Conservation (phyloP, 352 stramenopile genomes). For the Phytophthora syringae region DNA sequence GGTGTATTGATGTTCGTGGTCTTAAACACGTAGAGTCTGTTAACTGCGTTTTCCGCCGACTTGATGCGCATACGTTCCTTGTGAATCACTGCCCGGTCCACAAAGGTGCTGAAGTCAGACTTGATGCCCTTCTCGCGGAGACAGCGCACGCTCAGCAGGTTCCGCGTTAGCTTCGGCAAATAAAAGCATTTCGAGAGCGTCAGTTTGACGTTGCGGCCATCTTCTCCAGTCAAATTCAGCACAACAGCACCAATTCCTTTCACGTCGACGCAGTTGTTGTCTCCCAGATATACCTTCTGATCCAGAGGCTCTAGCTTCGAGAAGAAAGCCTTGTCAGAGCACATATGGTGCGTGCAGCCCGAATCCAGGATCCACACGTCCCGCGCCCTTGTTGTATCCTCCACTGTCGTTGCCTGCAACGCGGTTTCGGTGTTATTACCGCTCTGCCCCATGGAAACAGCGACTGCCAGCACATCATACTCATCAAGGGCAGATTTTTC, state of each 20-base stretch:
- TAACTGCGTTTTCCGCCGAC: neutral
- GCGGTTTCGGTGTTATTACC: neutral
- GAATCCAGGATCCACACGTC: slow-evolving; percentile 10
- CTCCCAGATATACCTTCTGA: slow-evolving; percentile 9
- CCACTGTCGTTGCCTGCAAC: neutral
- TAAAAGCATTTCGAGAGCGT: slow-evolving; percentile 13
- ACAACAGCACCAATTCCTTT: slow-evolving; percentile 4
- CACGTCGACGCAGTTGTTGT: slow-evolving; percentile 16
- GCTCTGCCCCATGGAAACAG: neutral
- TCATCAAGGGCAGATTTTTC: neutral
- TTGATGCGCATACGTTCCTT: slow-evolving; percentile 1
- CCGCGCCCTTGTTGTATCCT: neutral
- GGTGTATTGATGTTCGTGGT: slow-evolving; percentile 1
- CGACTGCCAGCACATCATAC: slow-evolving; percentile 1
- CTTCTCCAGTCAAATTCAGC: neutral
- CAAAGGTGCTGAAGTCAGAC: slow-evolving; percentile 3
- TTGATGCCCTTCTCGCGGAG: slow-evolving; percentile 4
- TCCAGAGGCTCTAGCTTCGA: neutral
- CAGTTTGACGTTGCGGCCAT: slow-evolving; percentile 2
- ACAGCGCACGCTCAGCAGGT: slow-evolving; percentile 5
- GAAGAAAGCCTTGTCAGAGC: slow-evolving; percentile 9
- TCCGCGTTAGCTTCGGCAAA: neutral
- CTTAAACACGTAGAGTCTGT: slow-evolving; percentile 16
- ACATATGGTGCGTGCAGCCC: slow-evolving; percentile 11
- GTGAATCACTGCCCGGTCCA: slow-evolving; percentile 6